Percentiles rank a stretch among this genome's conserved stretches.
Evolutionary conservation across 169 alveolate genomes (phyloP).

Genomic region (Cryptosporidium bovis): DNA sequence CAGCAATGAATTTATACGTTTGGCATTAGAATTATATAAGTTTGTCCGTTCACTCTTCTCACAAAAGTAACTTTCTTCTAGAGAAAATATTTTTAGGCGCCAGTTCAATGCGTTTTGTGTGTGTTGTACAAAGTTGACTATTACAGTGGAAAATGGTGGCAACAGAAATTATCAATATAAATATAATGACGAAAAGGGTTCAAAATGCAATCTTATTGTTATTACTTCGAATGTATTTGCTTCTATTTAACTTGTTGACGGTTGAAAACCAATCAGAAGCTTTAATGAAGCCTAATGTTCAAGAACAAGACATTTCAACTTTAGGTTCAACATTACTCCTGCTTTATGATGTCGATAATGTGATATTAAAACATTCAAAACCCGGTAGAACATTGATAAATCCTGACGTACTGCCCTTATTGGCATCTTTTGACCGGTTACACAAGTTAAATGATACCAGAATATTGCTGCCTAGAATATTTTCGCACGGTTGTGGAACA

Average conservation of each 20-base stretch:
- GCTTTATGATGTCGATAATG: constrained; percentile 62
- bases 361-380: constrained; percentile 25
- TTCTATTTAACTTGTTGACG: background rate
- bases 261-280: background rate
- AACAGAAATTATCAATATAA: background rate
- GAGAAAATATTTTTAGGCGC: constrained; percentile 13
- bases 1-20: no score
- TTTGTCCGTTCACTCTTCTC: no score
- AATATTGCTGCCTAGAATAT: constrained; percentile 50
- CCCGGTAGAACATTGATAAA: constrained; percentile 43
- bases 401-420: constrained; percentile 61
- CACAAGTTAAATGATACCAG: constrained; percentile 27
- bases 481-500: constrained; percentile 72
- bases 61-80: no score
- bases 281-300: background rate
- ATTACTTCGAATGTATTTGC: background rate
- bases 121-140: constrained; percentile 50
- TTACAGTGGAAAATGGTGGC: constrained; percentile 6
- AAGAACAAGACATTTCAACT: constrained; percentile 3
- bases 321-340: constrained; percentile 27
- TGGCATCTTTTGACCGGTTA: constrained; percentile 24
- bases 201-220: background rate
- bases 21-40: no score
- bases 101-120: constrained; percentile 60
- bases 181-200: background rate